Base-by-base conservation (phyloP, 306 rosid genomes). In the Hippophae tibetana region DNA sequence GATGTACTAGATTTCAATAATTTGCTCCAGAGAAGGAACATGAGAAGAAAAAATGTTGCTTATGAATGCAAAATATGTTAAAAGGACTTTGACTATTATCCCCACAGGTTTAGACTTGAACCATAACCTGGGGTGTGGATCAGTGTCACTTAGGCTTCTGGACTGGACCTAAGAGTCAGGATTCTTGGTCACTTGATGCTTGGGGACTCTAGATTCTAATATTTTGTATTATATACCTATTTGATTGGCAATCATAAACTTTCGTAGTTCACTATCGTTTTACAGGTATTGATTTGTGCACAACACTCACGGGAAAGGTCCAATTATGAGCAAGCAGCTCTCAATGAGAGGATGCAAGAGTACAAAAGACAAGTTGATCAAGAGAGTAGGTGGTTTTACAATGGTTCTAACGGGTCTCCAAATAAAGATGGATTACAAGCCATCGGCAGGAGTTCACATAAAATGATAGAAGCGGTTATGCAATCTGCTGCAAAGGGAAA, bases 401-500 rank as follows among this genome's bases (percentile, higher is more conserved):
- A 85, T 73, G 93, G 96, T 61, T 85, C 96, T 43, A 84, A 84
- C 57, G 95, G 97, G 31, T 93, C 99, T 68, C 99, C 99, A 41
- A 93, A 93, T 75, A 97, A 97, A 68, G 97, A 89, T 75, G 99
- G 99, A 60, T 84, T 89, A 82, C 99, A 89, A 84, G 89, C 94
- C 64, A 93, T 93, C 54, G 99, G 99, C 72, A 88, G 99, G 82
- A 93, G 99, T 76, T 93, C 99, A 7, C 99, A 93, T 84, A 93
- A 93, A 80, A 89, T 89, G 99, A 93, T 93, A 69, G 97, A 93
- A 74, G 99, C 96, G 13, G 99, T 93, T 52, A 93, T 93, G 99
- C 99, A 93, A 78, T 84, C 93, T 77, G 99, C 97, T 77, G 86
- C 97, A 46, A 93, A 86, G 89, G 99, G 99, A 77, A 93, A 93